Base-by-base conservation (phyloP, 148 eudicot species). In the Hydrangea macrophylla region DNA sequence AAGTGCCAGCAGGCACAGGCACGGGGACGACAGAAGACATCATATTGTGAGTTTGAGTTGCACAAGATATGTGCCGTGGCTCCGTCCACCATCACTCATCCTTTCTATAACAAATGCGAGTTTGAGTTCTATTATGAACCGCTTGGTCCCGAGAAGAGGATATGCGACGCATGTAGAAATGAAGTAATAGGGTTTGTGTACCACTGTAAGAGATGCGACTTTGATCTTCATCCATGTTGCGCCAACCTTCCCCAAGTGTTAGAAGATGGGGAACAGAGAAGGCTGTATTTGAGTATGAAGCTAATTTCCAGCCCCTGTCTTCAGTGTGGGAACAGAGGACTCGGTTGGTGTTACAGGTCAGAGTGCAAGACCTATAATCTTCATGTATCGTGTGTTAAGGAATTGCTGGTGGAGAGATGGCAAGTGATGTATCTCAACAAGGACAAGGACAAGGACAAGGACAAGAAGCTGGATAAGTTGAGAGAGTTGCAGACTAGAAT, bases 71-170 rank as follows among this genome's bases (percentile, higher is more conserved):
- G 55, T 45, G 70, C 76, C 70, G 35, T 67, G 17, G 62, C 79
- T 10, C 20, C 53, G 25, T 7, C 72, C 13, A 32, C 32, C 61
- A 63, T 74, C 55, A 57, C n/a, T 42, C 70, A 74, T 23, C 76
- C 73, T 5, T 70, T 79, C 20, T 75, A 79, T 73, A 75, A 45
- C 48, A 79, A 75, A 58, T 79, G 70, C 58, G 68, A 62, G 17
- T 67, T 71, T 62, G 70, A 71, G 61, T 69, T 76, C 70, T 60
- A 55, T 37, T 53, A 62, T 18, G 4, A 17, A 27, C 76, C 75
- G 2, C 75, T 37, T 11, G 63, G 75, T 42, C 28, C 73, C 2
- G 62, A 62, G 56, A 9, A 27, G 33, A 70, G 76, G 30, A 17
- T 70, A 60, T 74, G 71, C 35, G 20, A 78, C 55, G 75, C 63